A percentile compares a stretch with the other conserved stretches of the same genome.
These are phyloP conservation scores for Epichloe glyceriae DNA, from an alignment of 2,329 filamentous ascomycete species.

Conservation along the genomic window DNA sequence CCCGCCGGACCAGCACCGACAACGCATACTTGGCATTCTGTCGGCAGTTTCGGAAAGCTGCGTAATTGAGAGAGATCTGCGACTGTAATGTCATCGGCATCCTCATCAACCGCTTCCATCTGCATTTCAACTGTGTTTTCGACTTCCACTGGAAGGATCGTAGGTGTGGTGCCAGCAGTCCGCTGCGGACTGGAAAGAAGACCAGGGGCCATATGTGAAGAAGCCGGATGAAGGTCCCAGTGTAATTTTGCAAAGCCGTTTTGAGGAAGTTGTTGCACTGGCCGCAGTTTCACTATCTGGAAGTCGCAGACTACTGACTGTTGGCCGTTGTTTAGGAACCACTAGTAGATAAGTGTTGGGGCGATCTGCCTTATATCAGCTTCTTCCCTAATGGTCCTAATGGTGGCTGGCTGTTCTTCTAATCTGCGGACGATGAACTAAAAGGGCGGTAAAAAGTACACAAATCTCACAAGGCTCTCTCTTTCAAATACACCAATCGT, in stretches of 20 bases:
- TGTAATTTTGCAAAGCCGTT: background rate
- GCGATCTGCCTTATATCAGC: background rate
- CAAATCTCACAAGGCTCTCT: background rate
- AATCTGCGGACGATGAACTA: background rate
- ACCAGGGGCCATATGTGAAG: conserved; percentile 5
- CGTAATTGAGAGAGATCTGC: conserved; percentile 35
- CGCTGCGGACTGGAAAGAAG: conserved; percentile 3
- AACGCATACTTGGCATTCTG: conserved; percentile 35
- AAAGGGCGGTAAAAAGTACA: background rate
- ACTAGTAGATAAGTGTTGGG: background rate
- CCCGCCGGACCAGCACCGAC: conserved; percentile 44
- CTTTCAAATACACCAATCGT: background rate
- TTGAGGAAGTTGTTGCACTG: background rate
- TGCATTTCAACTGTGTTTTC: conserved; percentile 8
- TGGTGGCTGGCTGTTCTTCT: background rate
- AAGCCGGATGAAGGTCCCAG: background rate
- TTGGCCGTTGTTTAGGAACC: background rate
- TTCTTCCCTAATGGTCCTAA: background rate
- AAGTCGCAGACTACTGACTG: background rate
- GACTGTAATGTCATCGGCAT: conserved; percentile 22
- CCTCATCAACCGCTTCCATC: conserved; percentile 11
- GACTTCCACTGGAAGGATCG: conserved; percentile 2
- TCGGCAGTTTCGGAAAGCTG: conserved; percentile 33
- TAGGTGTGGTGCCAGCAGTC: background rate
- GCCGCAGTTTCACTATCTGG: background rate